A percentile compares a stretch with the other conserved stretches of the same genome.
phyloP scores from a whole-genome alignment of 2,329 filamentous ascomycete genomes.

The Cytospora piceicola region DNA sequence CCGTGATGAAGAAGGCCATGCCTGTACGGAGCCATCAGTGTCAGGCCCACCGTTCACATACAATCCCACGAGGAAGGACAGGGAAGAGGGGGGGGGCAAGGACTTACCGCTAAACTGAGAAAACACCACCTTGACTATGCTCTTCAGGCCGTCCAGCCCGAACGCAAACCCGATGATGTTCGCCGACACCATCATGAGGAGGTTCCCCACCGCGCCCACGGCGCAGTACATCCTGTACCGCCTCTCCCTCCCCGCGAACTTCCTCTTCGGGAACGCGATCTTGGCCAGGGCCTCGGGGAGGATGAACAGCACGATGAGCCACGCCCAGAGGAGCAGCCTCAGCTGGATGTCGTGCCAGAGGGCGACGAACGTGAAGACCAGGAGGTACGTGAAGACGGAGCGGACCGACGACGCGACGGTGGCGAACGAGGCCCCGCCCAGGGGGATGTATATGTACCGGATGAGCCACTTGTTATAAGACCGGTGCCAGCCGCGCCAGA shows the following conservation, averaged over 20 bases:
- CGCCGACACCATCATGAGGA: constrained; percentile 93
- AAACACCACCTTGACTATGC: constrained; percentile 74
- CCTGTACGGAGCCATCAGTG: constrained; percentile 50
- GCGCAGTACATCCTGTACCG: constrained; percentile 81
- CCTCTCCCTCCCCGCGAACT: constrained; percentile 71
- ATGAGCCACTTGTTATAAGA: constrained; percentile 94
- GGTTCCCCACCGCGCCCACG: constrained; percentile 78
- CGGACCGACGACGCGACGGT: constrained; percentile 52
- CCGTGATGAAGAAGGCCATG: constrained; percentile 70
- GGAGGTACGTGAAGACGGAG: constrained; percentile 74
- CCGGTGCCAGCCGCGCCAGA: constrained; percentile 97
- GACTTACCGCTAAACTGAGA: constrained; percentile 69
- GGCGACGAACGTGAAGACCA: constrained; percentile 95
- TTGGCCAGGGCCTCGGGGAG: constrained; percentile 79
- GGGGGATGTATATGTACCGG: constrained; percentile 89
- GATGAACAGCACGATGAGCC: constrained; percentile 94
- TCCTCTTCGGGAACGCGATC: constrained; percentile 71
- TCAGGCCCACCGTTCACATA: not conserved
- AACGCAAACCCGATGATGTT: constrained; percentile 96
- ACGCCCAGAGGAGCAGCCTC: constrained; percentile 90
- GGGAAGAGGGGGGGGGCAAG: constrained; percentile 4
- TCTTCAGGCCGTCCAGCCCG: constrained; percentile 83
- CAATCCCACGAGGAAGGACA: not conserved
- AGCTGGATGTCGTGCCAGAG: constrained; percentile 98
- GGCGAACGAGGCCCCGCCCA: constrained; percentile 70